These are phyloP conservation scores for Arachis hypogaea DNA, from an alignment of 306 rosid genomes.

Conservation along the genomic window DNA sequence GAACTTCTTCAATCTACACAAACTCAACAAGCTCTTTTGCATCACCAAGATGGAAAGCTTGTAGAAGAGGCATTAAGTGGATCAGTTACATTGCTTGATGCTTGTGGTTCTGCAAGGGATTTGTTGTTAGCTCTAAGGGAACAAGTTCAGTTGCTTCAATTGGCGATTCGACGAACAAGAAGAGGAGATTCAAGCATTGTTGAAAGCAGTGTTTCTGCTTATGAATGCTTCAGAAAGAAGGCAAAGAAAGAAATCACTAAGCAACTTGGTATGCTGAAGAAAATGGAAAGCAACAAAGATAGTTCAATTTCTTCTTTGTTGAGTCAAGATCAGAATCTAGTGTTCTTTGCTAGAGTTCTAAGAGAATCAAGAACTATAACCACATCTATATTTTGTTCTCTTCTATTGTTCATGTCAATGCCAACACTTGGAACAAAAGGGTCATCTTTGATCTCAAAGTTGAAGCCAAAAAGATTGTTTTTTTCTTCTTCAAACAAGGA, in stretches of 20 bases:
- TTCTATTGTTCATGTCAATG: slow-evolving; percentile 54
- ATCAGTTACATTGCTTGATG: slow-evolving; percentile 67
- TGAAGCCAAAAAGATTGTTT: slow-evolving; percentile 44
- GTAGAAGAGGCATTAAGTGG: slow-evolving; percentile 51
- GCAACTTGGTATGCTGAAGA: slow-evolving; percentile 53
- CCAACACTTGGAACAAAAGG: slow-evolving; percentile 53
- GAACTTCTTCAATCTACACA: slow-evolving; percentile 59
- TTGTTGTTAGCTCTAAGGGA: slow-evolving; percentile 51
- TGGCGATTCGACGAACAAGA: slow-evolving; percentile 60
- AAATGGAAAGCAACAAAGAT: slow-evolving; percentile 48
- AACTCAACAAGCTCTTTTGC: slow-evolving; percentile 58
- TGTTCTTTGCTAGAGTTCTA: slow-evolving; percentile 45
- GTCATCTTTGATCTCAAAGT: slow-evolving; percentile 56
- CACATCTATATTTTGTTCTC: slow-evolving; percentile 49
- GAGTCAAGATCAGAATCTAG: slow-evolving; percentile 46
- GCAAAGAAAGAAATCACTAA: slow-evolving; percentile 58
- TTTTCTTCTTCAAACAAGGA: slow-evolving; percentile 49
- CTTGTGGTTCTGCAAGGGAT: slow-evolving; percentile 61
- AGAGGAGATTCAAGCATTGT: slow-evolving; percentile 54
- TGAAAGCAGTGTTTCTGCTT: slow-evolving; percentile 53
- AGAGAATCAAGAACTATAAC: slow-evolving; percentile 58
- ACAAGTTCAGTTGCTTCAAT: slow-evolving; percentile 66
- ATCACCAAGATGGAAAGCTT: slow-evolving; percentile 43
- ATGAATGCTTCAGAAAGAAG: slow-evolving; percentile 57
- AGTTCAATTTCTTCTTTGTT: slow-evolving; percentile 15